phyloP scores from a whole-genome alignment of 169 alveolate species.

The Cryptosporidium tyzzeri region DNA sequence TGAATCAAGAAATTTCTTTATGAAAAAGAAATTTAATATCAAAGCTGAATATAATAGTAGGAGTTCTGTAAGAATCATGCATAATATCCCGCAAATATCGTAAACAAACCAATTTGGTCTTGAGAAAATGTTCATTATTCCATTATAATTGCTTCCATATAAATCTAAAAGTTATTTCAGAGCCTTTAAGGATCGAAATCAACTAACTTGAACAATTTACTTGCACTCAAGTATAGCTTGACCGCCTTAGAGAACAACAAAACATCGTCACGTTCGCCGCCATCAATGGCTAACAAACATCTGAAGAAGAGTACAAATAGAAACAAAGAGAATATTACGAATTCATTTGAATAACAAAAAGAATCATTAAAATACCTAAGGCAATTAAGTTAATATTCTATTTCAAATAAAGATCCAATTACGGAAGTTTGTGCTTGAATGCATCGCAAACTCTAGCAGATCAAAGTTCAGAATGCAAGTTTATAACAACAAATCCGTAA shows the following conservation, averaged over 20 bases:
- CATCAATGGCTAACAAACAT: neutral
- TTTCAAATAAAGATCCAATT: neutral
- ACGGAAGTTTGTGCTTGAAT: neutral
- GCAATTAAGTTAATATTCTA: neutral
- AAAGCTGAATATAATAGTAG: slow-evolving; percentile 57
- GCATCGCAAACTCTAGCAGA: neutral
- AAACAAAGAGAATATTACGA: neutral
- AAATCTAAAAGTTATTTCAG: neutral
- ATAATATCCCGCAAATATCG: slow-evolving; percentile 54
- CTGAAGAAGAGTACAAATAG: neutral
- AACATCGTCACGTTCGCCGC: neutral
- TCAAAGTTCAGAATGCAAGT: neutral
- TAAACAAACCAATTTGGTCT: slow-evolving; percentile 59
- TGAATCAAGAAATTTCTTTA: slow-evolving; percentile 20
- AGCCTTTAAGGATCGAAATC: neutral
- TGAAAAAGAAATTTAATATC: slow-evolving; percentile 31
- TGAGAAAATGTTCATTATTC: slow-evolving; percentile 36
- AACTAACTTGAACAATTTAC: neutral
- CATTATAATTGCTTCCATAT: neutral
- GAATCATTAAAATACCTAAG: neutral
- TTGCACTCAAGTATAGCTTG: slow-evolving; percentile 2
- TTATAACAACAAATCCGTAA: neutral
- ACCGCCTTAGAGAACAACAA: neutral
- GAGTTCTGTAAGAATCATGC: slow-evolving; percentile 54
- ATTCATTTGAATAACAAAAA: neutral